Evolutionary conservation across 148 eudicot species (phyloP).

Genomic region (Agrostemma githago): DNA sequence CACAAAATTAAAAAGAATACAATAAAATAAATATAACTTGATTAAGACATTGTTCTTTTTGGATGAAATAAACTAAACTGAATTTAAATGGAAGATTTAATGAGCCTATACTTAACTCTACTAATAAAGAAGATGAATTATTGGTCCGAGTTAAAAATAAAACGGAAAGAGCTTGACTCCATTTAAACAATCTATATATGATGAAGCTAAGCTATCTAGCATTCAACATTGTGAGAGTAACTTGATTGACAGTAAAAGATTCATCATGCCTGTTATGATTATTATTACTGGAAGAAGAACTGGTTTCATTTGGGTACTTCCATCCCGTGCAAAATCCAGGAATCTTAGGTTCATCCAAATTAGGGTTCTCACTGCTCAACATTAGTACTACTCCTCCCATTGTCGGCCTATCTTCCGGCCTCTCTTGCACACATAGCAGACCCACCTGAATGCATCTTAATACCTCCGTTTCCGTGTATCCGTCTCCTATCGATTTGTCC

Average conservation of each 20-base stretch:
- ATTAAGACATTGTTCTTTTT: too few species aligned
- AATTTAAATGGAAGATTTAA: too few species aligned
- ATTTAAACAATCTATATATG: neutral
- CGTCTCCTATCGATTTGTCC: constrained; percentile 38
- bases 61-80: too few species aligned
- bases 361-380: constrained; percentile 57
- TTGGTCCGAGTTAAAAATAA: too few species aligned
- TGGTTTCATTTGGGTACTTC: constrained; percentile 36
- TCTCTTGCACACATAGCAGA: constrained; percentile 76
- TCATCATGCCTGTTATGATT: constrained; percentile 38
- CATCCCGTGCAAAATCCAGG: constrained; percentile 59
- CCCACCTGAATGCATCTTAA: constrained; percentile 77
- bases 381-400: constrained; percentile 62
- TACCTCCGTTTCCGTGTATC: constrained; percentile 37
- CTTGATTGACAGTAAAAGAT: constrained; percentile 55
- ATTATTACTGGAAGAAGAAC: constrained; percentile 51
- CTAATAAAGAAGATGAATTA: too few species aligned
- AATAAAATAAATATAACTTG: too few species aligned
- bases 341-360: constrained; percentile 52
- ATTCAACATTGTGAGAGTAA: constrained; percentile 59
- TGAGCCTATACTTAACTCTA: too few species aligned
- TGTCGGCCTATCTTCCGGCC: constrained; percentile 74
- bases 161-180: too few species aligned
- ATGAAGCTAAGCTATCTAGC: constrained; percentile 37
- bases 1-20: too few species aligned